Evolutionary conservation across 176 grass and related monocot species (phyloP), one percentile per base, ranked within the genome.

Genomic region (Carex littledalei): DNA sequence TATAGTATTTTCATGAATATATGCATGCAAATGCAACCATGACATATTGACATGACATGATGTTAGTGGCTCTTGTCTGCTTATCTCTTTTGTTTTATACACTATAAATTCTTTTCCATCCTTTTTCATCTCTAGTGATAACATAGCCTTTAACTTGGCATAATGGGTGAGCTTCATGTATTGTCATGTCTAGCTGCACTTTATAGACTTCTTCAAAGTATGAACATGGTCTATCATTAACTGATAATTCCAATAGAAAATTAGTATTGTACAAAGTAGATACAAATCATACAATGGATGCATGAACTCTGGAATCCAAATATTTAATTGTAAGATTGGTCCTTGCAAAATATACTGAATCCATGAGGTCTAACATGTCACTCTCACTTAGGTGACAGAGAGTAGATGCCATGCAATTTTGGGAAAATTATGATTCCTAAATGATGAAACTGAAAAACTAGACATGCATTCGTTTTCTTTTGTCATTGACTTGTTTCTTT

Each of bases 131-230:
- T 65, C 61, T 82, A 37, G 63, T 86, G 72, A 78, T 78, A 85
- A 86, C 71, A 26, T 86, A 78, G 73, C 84, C 68, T 86, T 86
- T 86, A 86, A 86, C 71, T 77, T 62, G 41, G 56, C 84, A 85
- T 85, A 78, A 85, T 85, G 84, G 67, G 31, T 18, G 71, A 56
- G 78, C 87, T 63, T 68, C 70, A n/a, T 62, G 89, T 86, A 63
- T 94, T 88, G 92, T 94, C 92, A 83, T 84, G 84, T 91, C 92
- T n/a, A 68, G 20, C 81, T 29, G 56, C 2, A 41, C 43, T 26
- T 49, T 65, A 43, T 47, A 63, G 61, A 49, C 14, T 31, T 83
- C 1, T 0, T n/a, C 8, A 2, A 12, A 20, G 11, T 3, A 22
- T 83, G 49, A 17, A 69, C 63, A 22, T 68, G 81, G 81, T 65